Conservation (phyloP, 73 alveolate genomes). For the Uronychia setigera region DNA sequence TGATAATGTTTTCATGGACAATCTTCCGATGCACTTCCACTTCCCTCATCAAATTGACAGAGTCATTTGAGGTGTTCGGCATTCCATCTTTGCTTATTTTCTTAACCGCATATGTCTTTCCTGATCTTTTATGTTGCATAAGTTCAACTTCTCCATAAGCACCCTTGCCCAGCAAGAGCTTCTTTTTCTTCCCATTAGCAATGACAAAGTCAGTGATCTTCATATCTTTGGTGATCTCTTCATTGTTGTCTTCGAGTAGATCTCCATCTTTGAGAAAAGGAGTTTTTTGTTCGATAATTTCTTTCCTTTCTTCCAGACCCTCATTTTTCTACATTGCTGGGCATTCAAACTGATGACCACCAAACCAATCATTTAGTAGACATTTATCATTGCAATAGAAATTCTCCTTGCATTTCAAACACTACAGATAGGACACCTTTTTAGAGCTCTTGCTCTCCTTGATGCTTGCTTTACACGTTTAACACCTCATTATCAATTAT, state of each 20-base stretch:
- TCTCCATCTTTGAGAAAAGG: not conserved
- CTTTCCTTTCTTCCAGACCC: not conserved
- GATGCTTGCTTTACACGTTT: not conserved
- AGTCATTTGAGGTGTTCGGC: slow-evolving; percentile 31
- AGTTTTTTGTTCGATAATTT: not conserved
- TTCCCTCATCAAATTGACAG: slow-evolving; percentile 69
- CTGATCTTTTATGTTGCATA: not conserved
- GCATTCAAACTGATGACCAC: not conserved
- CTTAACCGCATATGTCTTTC: not conserved
- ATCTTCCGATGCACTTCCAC: slow-evolving; percentile 77
- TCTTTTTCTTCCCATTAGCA: not conserved
- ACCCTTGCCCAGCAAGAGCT: not conserved
- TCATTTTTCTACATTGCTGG: not conserved
- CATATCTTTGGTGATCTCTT: not conserved
- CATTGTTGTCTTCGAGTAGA: not conserved
- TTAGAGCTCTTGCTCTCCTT: not conserved
- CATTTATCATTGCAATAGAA: not conserved
- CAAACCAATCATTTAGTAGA: not conserved
- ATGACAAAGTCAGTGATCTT: not conserved
- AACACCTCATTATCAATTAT: not conserved
- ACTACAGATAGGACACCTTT: not conserved
- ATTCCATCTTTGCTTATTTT: not conserved
- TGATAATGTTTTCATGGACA: slow-evolving; percentile 79
- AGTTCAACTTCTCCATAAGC: not conserved
- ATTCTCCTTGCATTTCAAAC: not conserved